Percentiles rank a stretch among this genome's conserved stretches.
These are phyloP conservation scores for Nannochloropsis oceanica DNA, from an alignment of 108 stramenopile genomes.

Conservation along the genomic window DNA sequence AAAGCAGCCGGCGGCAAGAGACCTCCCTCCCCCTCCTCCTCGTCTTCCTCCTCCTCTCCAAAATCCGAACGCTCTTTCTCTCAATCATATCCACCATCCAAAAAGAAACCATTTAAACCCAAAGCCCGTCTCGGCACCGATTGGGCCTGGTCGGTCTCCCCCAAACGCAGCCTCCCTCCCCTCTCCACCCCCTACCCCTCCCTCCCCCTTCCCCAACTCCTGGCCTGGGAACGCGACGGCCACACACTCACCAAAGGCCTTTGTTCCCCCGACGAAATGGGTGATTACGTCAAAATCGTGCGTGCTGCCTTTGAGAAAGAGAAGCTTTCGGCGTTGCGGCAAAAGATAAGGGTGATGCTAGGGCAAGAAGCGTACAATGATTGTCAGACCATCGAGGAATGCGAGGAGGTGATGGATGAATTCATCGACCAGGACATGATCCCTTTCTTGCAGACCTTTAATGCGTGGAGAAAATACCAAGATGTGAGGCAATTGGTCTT, in stretches of 20 bases:
- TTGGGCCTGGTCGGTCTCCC: not conserved
- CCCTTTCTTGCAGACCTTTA: conserved; percentile 17
- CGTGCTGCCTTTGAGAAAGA: conserved; percentile 5
- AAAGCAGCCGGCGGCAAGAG: too few species aligned
- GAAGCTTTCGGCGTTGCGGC: conserved; percentile 19
- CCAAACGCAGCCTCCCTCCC: not conserved
- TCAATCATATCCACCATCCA: not conserved
- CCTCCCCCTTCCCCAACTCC: not conserved
- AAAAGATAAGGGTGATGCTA: conserved; percentile 22
- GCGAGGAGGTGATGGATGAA: conserved; percentile 4
- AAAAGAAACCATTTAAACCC: too few species aligned
- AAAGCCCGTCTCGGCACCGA: not conserved
- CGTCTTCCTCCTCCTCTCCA: not conserved
- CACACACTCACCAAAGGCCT: conserved; percentile 3
- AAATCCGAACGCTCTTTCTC: not conserved
- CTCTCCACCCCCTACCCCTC: not conserved
- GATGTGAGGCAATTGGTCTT: not conserved
- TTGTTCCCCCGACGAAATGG: not conserved
- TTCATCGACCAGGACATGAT: conserved; percentile 4
- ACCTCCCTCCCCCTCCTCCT: not conserved
- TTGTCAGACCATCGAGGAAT: conserved; percentile 9
- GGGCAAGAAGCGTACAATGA: not conserved
- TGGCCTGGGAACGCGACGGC: conserved; percentile 10
- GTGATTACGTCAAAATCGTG: not conserved
- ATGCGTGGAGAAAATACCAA: not conserved